Base-by-base conservation (phyloP, 257 asterid species). In the Capsicum pubescens region DNA sequence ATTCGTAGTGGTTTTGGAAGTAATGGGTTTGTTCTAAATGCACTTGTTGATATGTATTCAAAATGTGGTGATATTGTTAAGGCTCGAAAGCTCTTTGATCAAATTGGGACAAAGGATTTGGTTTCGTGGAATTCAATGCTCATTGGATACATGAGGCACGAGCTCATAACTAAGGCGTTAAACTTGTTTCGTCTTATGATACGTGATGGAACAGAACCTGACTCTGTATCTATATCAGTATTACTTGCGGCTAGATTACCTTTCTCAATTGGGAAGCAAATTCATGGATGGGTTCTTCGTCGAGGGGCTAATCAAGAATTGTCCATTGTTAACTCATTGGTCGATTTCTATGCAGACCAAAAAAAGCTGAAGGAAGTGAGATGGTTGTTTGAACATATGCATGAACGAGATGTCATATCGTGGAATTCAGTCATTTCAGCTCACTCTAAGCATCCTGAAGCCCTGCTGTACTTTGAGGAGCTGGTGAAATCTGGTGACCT, bases 351-450 rank as follows among this genome's bases (percentile, higher is more conserved):
- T 86, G 90, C 97, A 2, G 90, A 83, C 61, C 83, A 85, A 10
- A 59, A 66, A 0, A 84, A 79, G 55, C 58, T 92, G 76, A 60
- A 52, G 5, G 82, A 80, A 83, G 93, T 85, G 46, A 85, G 91
- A 82, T 87, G 89, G 90, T 61, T 95, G 74, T 94, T 95, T 82
- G 90, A 91, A 60, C 9, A 80, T 54, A 93, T 95, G 95, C 92
- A 88, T 1, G 83, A 86, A 64, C 90, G 87, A 87, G 98, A 94
- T 59, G 87, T 88, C 2, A 91, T 93, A 52, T 90, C 98, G 3
- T 95, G 98, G 99, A 95, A 95, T 83, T 92, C 99, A 2, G 89
- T 94, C 71, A 93, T 95, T 57, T 89, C 97, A n/a, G 94, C 94
- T 66, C 95, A 94, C 80, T 86, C 92, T 5, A 90, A 91, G 81